phyloP scores from a whole-genome alignment of 129 eudicot genomes.

The Dittrichia graveolens region DNA sequence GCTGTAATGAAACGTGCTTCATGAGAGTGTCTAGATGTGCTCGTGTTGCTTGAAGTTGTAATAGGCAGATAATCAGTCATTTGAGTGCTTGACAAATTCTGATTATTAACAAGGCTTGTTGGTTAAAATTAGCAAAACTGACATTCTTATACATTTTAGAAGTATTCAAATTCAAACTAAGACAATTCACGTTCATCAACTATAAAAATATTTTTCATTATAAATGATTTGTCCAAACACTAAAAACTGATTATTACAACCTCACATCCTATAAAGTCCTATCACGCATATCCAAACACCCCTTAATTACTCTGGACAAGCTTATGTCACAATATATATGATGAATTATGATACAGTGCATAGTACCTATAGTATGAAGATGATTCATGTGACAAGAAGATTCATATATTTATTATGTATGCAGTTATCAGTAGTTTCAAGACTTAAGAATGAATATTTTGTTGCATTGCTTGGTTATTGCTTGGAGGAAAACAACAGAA shows the following conservation, averaged over 20 bases:
- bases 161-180: not conserved
- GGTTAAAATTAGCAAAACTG: not conserved
- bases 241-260: not conserved
- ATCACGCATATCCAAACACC: not conserved
- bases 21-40: not conserved
- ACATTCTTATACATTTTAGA: not conserved
- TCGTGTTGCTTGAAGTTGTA: not conserved
- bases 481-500: constrained; percentile 54
- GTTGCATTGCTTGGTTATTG: constrained; percentile 57
- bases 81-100: not conserved
- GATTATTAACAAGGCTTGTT: not conserved
- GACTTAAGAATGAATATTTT: constrained; percentile 59
- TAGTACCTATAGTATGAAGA: constrained; percentile 2
- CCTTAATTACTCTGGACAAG: not conserved
- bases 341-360: not conserved
- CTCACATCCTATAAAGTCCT: not conserved
- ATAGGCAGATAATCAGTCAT: not conserved
- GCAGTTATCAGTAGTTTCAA: constrained; percentile 62
- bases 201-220: not conserved
- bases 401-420: constrained; percentile 18
- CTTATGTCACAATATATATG: not conserved
- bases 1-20: not conserved
- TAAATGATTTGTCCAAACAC: not conserved
- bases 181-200: not conserved
- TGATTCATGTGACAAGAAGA: not conserved